Conservation (phyloP, 139 green algal species). For the Closterium sp. region DNA sequence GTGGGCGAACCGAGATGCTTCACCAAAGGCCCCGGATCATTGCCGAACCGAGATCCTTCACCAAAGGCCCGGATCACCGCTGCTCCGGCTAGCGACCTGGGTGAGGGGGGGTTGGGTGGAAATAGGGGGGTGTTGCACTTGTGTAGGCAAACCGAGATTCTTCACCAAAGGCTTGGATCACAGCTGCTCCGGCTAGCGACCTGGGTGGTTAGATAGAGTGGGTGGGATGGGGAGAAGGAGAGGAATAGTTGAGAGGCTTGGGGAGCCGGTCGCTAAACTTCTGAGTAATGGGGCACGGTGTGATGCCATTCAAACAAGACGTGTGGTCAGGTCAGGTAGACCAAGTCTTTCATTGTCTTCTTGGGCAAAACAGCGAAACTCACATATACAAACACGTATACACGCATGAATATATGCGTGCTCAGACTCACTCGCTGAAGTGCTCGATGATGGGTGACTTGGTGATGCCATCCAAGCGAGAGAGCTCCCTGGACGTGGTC, state of each 20-base stretch:
- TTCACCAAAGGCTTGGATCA: conserved; percentile 59
- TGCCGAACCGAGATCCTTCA: conserved; percentile 11
- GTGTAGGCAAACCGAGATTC: neutral
- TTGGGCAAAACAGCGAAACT: no score
- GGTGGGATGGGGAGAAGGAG: neutral
- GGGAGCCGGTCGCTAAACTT: no score
- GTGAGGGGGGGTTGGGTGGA: no score
- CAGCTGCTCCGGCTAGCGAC: conserved; percentile 65
- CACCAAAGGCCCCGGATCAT: conserved; percentile 63
- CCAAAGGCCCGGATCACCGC: neutral
- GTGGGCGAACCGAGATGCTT: neutral
- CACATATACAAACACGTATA: no score
- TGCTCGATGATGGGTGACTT: conserved; percentile 74
- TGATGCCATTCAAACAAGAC: no score
- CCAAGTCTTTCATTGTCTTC: no score
- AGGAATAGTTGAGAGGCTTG: no score
- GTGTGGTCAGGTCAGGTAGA: no score
- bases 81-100: neutral
- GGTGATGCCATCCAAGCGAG: conserved; percentile 80
- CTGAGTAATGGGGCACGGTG: no score
- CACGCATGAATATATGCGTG: no score
- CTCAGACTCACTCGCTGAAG: conserved; percentile 51
- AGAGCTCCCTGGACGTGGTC: conserved; percentile 76
- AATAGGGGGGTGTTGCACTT: no score
- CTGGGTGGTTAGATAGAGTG: neutral